These are phyloP conservation scores for Taiwanofungus camphoratus DNA, from an alignment of 1,284 basidiomycete species.

Conservation along the genomic window DNA sequence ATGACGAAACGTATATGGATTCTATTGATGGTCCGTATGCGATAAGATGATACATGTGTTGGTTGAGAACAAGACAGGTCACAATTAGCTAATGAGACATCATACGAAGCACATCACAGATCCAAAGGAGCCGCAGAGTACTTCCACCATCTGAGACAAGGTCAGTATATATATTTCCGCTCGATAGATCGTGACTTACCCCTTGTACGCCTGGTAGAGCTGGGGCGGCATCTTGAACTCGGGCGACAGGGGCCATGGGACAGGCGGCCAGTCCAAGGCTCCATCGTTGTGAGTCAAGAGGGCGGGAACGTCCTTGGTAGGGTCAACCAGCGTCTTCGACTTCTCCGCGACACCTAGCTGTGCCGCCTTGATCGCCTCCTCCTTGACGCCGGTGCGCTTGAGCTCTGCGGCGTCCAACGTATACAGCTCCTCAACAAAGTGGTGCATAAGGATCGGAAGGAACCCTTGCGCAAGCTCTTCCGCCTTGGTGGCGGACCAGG, in stretches of 20 bases:
- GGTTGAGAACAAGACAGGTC: too few relatives aligned
- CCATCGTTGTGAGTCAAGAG: conserved; percentile 1
- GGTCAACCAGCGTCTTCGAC: neutral
- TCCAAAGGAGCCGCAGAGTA: neutral
- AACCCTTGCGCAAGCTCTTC: neutral
- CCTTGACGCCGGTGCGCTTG: neutral
- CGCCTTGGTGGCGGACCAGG: conserved; percentile 1
- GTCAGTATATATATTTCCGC: neutral
- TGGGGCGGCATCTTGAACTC: neutral
- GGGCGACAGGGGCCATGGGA: neutral
- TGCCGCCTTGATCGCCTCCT: neutral
- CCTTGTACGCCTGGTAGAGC: conserved; percentile 1
- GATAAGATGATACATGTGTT: too few relatives aligned
- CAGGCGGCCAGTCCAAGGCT: conserved; percentile 1
- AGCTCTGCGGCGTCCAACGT: neutral
- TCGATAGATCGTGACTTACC: neutral
- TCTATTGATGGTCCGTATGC: too few relatives aligned
- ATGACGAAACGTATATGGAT: too few relatives aligned
- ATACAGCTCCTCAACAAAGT: conserved; percentile 4
- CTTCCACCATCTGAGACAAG: conserved; percentile 3
- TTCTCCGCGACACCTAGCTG: neutral
- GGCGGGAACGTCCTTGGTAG: neutral
- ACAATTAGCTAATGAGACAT: too few relatives aligned
- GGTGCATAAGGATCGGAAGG: conserved; percentile 1
- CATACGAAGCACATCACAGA: neutral